Base-by-base conservation (phyloP, 2,329 filamentous ascomycete species). In the Xylariaceae sp. region DNA sequence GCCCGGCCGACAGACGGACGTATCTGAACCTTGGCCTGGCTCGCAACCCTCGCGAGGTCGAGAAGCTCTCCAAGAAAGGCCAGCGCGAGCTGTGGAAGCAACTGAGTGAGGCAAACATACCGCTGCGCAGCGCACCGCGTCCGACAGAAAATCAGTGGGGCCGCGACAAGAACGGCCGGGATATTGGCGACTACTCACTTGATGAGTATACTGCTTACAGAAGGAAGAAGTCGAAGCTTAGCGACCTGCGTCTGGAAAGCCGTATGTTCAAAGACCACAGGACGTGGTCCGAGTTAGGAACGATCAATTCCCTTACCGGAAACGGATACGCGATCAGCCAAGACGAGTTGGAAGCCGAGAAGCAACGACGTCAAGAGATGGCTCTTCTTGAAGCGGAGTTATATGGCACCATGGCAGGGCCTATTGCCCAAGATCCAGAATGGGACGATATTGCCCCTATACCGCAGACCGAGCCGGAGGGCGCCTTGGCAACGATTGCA, bases 391-490 rank as follows among this genome's bases (percentile, higher is more conserved):
- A 60, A 40, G 65, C 62, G 48, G 72, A 77, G 32, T 60, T 79
- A 9, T 77, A 78, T 51, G 74, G 74, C 11, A 58, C 9, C 9
- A 40, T 23, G 27, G 16, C 34, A 7, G 31, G 29, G 7, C 48
- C 64, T 54, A 84, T 85, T 60, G 71, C 75, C 36, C 69, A 73
- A 45, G 81, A 89, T 60, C 81, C 86, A 1, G 74, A 72, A 46
- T 97, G 88, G 90, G 80, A 86, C 50, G 88, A 94, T 65, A 73
- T 96, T 36, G 70, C 78, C 36, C 89, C 89, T 14, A 83, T 97
- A 40, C 81, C 85, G 3, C 81, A 92, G 54, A 76, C 88, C 57
- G 89, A 96, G 65, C 85, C 88, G 43, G 83, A 81, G 51, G 73
- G 83, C 51, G 88, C 90, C 18, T 76, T 98, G 42, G 90, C 90